Conservation (phyloP, 2,329 filamentous ascomycete genomes). For the Aspergillus sp. region DNA sequence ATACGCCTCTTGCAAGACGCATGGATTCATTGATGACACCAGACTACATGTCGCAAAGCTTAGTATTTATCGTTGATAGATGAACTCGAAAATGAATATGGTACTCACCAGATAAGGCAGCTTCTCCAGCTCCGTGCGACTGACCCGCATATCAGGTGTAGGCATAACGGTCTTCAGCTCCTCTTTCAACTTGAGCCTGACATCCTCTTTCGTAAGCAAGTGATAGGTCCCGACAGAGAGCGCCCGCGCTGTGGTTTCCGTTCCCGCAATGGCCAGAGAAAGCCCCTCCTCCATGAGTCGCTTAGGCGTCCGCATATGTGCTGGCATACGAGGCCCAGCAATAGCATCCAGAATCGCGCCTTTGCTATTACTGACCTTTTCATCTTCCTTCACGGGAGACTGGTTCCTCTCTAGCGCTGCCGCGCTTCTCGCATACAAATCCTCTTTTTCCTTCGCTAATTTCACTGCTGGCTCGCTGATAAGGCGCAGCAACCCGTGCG, state of each 20-base stretch:
- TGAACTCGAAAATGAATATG: background rate
- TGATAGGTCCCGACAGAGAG: slow-evolving; percentile 5
- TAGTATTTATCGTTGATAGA: background rate
- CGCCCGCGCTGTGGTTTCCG: slow-evolving; percentile 28
- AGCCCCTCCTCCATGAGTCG: slow-evolving; percentile 30
- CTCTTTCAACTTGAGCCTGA: slow-evolving; percentile 17
- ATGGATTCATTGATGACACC: slow-evolving; percentile 31
- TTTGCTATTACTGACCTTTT: background rate
- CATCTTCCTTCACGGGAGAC: background rate
- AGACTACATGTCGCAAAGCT: background rate
- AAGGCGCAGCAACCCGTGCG: slow-evolving; percentile 14
- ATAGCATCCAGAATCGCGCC: slow-evolving; percentile 21
- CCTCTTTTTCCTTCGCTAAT: slow-evolving; percentile 19
- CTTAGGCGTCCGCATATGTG: slow-evolving; percentile 21
- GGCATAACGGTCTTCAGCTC: slow-evolving; percentile 9
- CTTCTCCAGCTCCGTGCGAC: slow-evolving; percentile 6
- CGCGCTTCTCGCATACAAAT: slow-evolving; percentile 11
- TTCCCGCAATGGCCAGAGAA: slow-evolving; percentile 4
- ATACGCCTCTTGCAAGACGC: slow-evolving; percentile 42
- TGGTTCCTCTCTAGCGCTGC: slow-evolving; percentile 9
- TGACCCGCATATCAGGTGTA: slow-evolving; percentile 1
- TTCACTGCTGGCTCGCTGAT: slow-evolving; percentile 17
- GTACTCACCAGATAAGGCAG: slow-evolving; percentile 12
- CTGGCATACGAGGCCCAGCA: slow-evolving; percentile 18
- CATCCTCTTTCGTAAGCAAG: slow-evolving; percentile 27